Evolutionary conservation across 345 rosid genomes (phyloP).

Genomic region (Pelargonium nanum): DNA sequence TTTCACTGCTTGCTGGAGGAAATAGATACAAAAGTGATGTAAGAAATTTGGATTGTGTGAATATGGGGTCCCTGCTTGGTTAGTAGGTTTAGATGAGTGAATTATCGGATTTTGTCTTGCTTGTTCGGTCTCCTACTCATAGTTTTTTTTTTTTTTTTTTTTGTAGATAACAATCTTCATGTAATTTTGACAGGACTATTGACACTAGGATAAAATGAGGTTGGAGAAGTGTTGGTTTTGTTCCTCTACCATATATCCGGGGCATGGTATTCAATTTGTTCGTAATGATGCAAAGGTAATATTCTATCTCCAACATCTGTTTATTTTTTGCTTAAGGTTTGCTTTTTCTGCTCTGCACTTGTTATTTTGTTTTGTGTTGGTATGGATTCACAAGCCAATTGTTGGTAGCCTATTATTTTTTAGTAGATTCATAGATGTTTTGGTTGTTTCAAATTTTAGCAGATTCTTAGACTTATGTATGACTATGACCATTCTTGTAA

Average conservation of each 20-base stretch:
- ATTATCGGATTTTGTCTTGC: background rate
- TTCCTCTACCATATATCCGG: slow-evolving; percentile 70
- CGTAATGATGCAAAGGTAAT: slow-evolving; percentile 67
- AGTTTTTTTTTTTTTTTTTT: background rate
- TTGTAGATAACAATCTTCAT: no score
- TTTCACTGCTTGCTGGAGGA: no score
- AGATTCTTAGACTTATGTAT: background rate
- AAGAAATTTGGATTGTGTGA: no score
- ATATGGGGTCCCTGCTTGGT: no score
- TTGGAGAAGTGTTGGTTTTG: slow-evolving; percentile 84
- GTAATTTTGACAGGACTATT: background rate
- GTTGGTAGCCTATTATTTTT: background rate
- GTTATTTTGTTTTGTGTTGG: background rate
- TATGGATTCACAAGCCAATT: background rate
- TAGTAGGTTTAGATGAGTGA: background rate
- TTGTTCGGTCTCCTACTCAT: background rate
- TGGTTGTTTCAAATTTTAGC: background rate
- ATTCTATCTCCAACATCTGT: background rate
- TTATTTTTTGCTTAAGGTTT: no score
- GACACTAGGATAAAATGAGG: slow-evolving; percentile 36
- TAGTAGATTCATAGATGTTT: background rate
- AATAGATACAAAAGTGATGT: no score
- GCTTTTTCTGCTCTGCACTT: no score
- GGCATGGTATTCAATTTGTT: slow-evolving; percentile 70
- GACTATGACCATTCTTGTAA: no score